These are phyloP conservation scores for Sclerospora graminicola DNA, from an alignment of 352 stramenopile genomes.

Conservation along the genomic window DNA sequence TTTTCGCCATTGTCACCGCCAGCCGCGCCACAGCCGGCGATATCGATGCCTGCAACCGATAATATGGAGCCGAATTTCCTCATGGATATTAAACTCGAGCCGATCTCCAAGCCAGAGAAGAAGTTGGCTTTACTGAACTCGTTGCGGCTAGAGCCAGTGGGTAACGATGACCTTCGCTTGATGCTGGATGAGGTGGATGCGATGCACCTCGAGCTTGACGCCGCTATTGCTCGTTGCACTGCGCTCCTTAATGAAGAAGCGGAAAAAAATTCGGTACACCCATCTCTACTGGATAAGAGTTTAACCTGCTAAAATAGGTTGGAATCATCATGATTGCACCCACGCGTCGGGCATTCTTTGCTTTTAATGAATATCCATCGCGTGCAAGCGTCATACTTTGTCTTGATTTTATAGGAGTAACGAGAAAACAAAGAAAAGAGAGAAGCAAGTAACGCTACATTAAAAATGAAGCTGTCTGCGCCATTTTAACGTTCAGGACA, in stretches of 20 bases:
- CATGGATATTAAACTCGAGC: constrained; percentile 28
- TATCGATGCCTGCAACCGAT: constrained; percentile 1
- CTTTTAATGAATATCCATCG: constrained; percentile 8
- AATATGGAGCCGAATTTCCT: constrained; percentile 26
- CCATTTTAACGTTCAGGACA: background rate
- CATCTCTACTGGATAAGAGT: background rate
- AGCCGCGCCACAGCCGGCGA: constrained; percentile 5
- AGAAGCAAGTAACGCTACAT: background rate
- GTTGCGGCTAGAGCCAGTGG: constrained; percentile 12
- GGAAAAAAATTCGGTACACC: constrained; percentile 4
- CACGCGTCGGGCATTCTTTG: background rate
- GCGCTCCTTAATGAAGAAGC: constrained; percentile 12
- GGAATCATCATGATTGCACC: too few relatives aligned
- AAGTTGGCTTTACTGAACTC: constrained; percentile 11
- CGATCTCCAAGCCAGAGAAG: constrained; percentile 17
- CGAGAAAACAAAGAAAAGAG: background rate
- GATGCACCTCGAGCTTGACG: constrained; percentile 26
- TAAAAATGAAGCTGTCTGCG: background rate
- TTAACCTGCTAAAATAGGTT: background rate
- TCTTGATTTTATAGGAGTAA: background rate
- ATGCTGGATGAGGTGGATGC: constrained; percentile 33
- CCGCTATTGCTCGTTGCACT: constrained; percentile 24
- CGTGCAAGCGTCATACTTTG: constrained; percentile 1
- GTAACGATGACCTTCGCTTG: constrained; percentile 20
- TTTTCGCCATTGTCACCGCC: constrained; percentile 14